Evolutionary conservation across 2,329 filamentous ascomycete genomes (phyloP), one percentile per base, ranked within the genome.

Genomic region (Pseudopithomyces chartarum): DNA sequence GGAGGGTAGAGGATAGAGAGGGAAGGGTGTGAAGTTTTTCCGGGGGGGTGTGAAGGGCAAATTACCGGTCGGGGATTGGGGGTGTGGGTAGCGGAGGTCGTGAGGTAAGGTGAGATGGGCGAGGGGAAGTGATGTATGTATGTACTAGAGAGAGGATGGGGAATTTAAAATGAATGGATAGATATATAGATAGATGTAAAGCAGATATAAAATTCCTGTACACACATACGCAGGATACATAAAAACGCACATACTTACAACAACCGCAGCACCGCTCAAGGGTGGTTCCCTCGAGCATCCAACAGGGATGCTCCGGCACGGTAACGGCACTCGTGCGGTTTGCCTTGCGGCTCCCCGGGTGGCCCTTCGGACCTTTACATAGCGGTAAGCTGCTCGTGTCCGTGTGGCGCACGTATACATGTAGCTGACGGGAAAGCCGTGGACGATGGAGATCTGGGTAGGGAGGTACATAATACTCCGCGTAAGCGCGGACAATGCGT

Each of bases 371-470:
- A 40, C 39, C 26, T 26, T 46, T 29, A 19, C 32, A n/a, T n/a
- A n/a, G n/a, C n/a, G 7, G 46, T 43, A 44, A 45, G 39, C 38
- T 26, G 32, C 29, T 44, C 29, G 13, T 40, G 13, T 44, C 45
- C 45, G 38, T 36, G 38, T 22, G 23, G 32, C 22, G 34, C n/a
- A 33, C 43, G 45, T 13, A 50, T n/a, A n/a, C n/a, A n/a, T n/a
- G n/a, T n/a, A n/a, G n/a, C n/a, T n/a, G n/a, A 55, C 20, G 29
- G 53, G 52, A 29, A 43, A 36, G 23, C 34, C 53, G 46, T 48
- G 52, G 34, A 22, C 26, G 7, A 13, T 43, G 15, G n/a, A n/a
- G n/a, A n/a, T n/a, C 15, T 19, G 10, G 17, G 20, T 15, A 26
- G 15, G 40, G 26, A 34, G 32, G 44, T 20, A 48, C 10, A 22